Evolutionary conservation across 2,329 filamentous ascomycete species (phyloP), one percentile per base, ranked within the genome.

Genomic region (Talaromyces sp.): DNA sequence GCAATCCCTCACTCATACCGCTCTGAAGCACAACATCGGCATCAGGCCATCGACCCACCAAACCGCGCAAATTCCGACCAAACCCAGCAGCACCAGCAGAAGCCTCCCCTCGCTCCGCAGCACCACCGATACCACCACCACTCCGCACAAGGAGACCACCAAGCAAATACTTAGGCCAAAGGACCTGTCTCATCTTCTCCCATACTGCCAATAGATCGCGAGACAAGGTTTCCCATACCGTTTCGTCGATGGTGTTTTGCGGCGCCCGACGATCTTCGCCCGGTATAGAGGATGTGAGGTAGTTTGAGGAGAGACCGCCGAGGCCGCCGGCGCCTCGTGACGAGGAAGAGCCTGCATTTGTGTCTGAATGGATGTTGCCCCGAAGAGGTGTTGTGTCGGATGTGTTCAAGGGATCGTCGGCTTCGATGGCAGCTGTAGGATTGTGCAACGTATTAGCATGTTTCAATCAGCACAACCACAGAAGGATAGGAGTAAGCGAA

Each of bases 121-220:
- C 85, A 29, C 81, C 83, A 22, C 81, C 84, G 58, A 77, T 78
- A 3, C 78, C 78, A 43, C 85, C 85, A n/a, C 85, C 85, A 36
- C 85, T 83, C 60, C 82, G 78, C 69, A 83, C 79, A 78, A 89
- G 79, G 73, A 89, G 83, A 45, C 87, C 87, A 47, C 87, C 87
- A 27, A 99, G 89, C 58, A 99, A 85, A 81, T 98, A 98, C 75
- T 93, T 93, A 19, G 95, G 95, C 80, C 92, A 99, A 67, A 99
- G 87, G 45, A 99, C 95, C 83, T 97, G 94, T 78, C 91, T 89
- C 89, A 99, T 92, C 85, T 99, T 99, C 80, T 92, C 91, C 94
- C 95, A 98, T 40, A 98, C 92, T 29, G 93, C 95, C 7, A 94
- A 80, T 70, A 99, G 82, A 78, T 99, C 95, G 70, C 95, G 90